phyloP scores from a whole-genome alignment of 768 basidiomycete genomes.

The Trametes punicea region DNA sequence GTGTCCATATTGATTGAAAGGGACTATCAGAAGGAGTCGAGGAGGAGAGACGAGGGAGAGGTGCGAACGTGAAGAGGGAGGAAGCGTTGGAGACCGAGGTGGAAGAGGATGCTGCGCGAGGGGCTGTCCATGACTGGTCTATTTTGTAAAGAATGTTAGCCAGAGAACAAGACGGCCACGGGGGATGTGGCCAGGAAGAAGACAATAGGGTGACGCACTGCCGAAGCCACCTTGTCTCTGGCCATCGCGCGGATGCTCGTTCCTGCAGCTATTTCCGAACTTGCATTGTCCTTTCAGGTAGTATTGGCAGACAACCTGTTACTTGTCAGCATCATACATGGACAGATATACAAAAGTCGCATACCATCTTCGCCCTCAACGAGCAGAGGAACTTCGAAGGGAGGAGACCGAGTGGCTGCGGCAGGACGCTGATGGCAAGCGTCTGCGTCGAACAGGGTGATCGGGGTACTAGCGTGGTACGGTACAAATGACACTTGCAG shows the following conservation, averaged over 20 bases:
- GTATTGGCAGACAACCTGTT: conserved; percentile 58
- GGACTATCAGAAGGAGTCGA: conserved; percentile 1
- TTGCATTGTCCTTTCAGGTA: conserved; percentile 62
- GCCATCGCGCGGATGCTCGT: conserved; percentile 53
- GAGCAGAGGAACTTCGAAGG: neutral
- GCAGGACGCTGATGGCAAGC: too few relatives aligned
- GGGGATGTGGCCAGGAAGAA: neutral
- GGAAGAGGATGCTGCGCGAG: conserved; percentile 5
- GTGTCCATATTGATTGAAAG: neutral
- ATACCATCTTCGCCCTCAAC: neutral
- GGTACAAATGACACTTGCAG: too few relatives aligned
- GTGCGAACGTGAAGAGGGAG: conserved; percentile 27
- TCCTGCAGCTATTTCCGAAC: conserved; percentile 62
- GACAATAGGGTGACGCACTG: conserved; percentile 39
- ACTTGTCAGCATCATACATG: neutral
- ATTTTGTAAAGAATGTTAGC: neutral
- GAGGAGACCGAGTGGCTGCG: too few relatives aligned
- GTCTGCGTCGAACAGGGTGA: too few relatives aligned
- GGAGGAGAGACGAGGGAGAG: conserved; percentile 4
- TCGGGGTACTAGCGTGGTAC: too few relatives aligned
- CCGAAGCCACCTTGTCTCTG: conserved; percentile 42
- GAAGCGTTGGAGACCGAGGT: conserved; percentile 12
- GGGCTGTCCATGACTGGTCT: conserved; percentile 24
- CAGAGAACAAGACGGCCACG: conserved; percentile 9
- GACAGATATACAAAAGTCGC: neutral